Evolutionary conservation across 805 yeast genomes (phyloP).

Genomic region (Starmera dryadoides): DNA sequence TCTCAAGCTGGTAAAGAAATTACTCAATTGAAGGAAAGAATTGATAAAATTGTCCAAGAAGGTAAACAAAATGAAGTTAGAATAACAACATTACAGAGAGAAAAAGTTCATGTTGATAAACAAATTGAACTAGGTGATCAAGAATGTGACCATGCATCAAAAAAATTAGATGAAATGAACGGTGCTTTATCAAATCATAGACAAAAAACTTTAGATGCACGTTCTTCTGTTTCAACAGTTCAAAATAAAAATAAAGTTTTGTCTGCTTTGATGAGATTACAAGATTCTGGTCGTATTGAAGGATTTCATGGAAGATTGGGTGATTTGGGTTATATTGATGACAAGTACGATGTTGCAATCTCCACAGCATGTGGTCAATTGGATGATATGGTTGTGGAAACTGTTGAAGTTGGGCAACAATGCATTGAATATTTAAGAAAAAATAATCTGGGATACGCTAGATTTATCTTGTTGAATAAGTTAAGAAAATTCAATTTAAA

Average conservation of each 20-base stretch:
- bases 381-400: conserved; percentile 90
- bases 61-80: conserved; percentile 44
- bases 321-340: conserved; percentile 86
- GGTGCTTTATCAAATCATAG: conserved; percentile 44
- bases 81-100: conserved; percentile 37
- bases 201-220: conserved; percentile 62
- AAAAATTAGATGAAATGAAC: conserved; percentile 46
- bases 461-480: conserved; percentile 74
- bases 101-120: conserved; percentile 38
- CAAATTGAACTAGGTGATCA: conserved; percentile 54
- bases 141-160: conserved; percentile 44
- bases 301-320: conserved; percentile 93
- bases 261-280: conserved; percentile 57
- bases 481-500: conserved; percentile 54
- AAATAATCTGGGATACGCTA: conserved; percentile 81
- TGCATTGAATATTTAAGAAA: conserved; percentile 80
- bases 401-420: conserved; percentile 60
- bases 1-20: conserved; percentile 37
- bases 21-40: conserved; percentile 32
- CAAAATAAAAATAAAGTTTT: conserved; percentile 73
- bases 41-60: conserved; percentile 37
- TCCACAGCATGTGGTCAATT: conserved; percentile 91
- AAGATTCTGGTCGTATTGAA: conserved; percentile 70
- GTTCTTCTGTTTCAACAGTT: conserved; percentile 43
- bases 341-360: conserved; percentile 83